These are phyloP conservation scores for Populus simonii DNA, from an alignment of 345 rosid species.

Conservation along the genomic window DNA sequence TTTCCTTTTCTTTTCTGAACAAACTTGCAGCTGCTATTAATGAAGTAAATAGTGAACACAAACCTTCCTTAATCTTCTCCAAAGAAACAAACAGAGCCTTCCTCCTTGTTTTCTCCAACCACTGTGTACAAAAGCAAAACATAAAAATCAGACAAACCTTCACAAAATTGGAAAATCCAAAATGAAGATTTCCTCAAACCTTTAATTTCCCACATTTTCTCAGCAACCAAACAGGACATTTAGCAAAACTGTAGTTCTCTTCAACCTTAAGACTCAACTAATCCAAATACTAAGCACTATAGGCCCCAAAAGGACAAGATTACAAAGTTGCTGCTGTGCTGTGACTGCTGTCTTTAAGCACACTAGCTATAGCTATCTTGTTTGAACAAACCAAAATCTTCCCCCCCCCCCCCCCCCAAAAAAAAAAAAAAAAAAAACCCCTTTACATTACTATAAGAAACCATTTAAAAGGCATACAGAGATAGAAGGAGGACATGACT, in stretches of 20 bases:
- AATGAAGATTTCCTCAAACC: neutral
- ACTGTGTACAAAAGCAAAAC: constrained; percentile 38
- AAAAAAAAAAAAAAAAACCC: too few species aligned
- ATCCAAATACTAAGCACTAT: too few species aligned
- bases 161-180: neutral
- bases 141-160: neutral
- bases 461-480: neutral
- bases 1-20: neutral
- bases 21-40: neutral
- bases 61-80: constrained; percentile 93
- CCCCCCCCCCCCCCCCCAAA: too few species aligned
- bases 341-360: neutral
- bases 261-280: too few species aligned
- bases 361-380: neutral
- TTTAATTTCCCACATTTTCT: neutral
- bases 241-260: too few species aligned
- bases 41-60: neutral
- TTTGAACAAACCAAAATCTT: neutral
- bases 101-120: constrained; percentile 82
- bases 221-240: too few species aligned
- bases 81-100: constrained; percentile 80
- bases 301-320: neutral
- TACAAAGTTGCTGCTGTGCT: neutral
- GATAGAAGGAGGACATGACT: neutral
- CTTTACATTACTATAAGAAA: neutral